A percentile compares a stretch with the other conserved stretches of the same genome.
phyloP scores from a whole-genome alignment of 805 yeast genomes.

The Candida fluviatilis region DNA sequence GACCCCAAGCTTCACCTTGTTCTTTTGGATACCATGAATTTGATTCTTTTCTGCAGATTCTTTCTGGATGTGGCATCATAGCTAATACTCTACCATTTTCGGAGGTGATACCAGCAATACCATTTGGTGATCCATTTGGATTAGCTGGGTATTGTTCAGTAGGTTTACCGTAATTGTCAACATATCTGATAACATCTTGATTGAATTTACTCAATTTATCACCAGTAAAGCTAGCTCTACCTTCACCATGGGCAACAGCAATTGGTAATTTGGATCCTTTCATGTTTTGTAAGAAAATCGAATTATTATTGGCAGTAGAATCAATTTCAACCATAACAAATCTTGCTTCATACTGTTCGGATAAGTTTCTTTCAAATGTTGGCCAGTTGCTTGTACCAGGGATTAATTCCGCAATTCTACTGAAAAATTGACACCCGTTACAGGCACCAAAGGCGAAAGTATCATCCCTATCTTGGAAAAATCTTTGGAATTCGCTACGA shows the following conservation, averaged over 20 bases:
- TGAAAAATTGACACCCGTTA: slow-evolving; percentile 96
- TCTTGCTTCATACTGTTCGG: slow-evolving; percentile 97
- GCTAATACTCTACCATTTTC: slow-evolving; percentile 95
- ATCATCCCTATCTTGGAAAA: slow-evolving; percentile 82
- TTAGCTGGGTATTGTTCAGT: slow-evolving; percentile 87
- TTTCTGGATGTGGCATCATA: slow-evolving; percentile 99
- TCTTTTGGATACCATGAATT: slow-evolving; percentile 84
- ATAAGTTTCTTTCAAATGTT: slow-evolving; percentile 79
- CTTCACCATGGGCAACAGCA: slow-evolving; percentile 99
- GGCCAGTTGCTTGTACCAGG: slow-evolving; percentile 98
- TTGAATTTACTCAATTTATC: slow-evolving; percentile 44
- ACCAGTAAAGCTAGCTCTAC: slow-evolving; percentile 70
- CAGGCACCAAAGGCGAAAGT: slow-evolving; percentile 98
- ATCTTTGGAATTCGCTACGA: slow-evolving; percentile 68
- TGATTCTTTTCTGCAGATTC: slow-evolving; percentile 81
- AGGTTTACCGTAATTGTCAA: slow-evolving; percentile 84
- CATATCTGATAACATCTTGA: slow-evolving; percentile 66
- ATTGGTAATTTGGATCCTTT: slow-evolving; percentile 91
- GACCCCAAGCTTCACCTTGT: slow-evolving; percentile 63
- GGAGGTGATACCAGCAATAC: slow-evolving; percentile 87
- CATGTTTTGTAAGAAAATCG: slow-evolving; percentile 83
- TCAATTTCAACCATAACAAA: slow-evolving; percentile 81
- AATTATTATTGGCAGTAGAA: slow-evolving; percentile 43
- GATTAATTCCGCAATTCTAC: slow-evolving; percentile 77
- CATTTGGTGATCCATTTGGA: slow-evolving; percentile 94